These are phyloP conservation scores for Sextonia rubra DNA, from an alignment of 164 flowering plant genomes.

Conservation along the genomic window DNA sequence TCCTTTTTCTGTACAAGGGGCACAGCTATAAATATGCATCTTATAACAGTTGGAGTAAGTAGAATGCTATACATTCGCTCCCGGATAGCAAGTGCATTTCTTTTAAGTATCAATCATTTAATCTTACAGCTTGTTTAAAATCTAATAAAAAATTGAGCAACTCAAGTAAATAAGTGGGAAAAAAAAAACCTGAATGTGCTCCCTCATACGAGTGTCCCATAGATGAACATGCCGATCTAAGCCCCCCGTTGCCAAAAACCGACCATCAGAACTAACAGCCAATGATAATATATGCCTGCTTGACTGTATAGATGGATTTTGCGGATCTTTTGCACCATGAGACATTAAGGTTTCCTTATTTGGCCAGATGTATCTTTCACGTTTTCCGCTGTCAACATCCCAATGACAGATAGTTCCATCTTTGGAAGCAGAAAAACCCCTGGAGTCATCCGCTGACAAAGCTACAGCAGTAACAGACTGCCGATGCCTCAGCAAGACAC, in stretches of 20 bases:
- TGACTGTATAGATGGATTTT: constrained; percentile 58
- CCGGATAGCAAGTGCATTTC: background rate
- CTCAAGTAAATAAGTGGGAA: background rate
- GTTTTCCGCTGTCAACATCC: constrained; percentile 80
- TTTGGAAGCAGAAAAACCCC: constrained; percentile 91
- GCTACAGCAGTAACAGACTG: constrained; percentile 83
- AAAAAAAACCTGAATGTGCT: constrained; percentile 70
- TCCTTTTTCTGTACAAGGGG: background rate
- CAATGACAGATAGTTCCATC: constrained; percentile 84
- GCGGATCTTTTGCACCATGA: constrained; percentile 67
- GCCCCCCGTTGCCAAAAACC: constrained; percentile 93
- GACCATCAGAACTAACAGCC: constrained; percentile 87
- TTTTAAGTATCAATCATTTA: background rate
- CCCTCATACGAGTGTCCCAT: constrained; percentile 84
- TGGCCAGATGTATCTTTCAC: constrained; percentile 79
- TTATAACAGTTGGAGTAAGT: background rate
- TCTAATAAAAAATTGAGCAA: background rate
- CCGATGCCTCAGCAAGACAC: constrained; percentile 56
- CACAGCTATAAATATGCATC: background rate
- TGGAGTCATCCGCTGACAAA: constrained; percentile 69
- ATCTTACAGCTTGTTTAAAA: background rate
- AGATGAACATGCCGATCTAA: constrained; percentile 92
- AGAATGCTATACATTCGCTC: background rate
- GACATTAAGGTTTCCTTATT: constrained; percentile 51
- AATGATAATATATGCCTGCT: constrained; percentile 66